phyloP scores from a whole-genome alignment of 208 protist genomes.

The Trichomonas vaginalis region DNA sequence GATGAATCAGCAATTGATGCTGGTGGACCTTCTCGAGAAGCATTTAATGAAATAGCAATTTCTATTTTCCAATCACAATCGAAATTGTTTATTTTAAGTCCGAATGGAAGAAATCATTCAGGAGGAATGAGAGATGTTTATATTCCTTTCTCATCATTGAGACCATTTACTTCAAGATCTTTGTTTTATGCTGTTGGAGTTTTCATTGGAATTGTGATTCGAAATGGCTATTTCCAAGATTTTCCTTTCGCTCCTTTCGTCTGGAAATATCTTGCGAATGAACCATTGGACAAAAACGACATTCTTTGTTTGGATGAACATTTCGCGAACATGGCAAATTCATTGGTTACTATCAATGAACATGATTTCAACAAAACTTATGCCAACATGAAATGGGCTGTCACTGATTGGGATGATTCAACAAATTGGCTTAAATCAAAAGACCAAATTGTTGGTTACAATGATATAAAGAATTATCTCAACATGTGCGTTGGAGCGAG shows the following conservation, averaged over 20 bases:
- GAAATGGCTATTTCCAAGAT: background rate
- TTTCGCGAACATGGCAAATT: background rate
- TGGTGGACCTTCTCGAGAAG: background rate
- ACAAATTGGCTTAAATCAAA: background rate
- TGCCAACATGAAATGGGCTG: background rate
- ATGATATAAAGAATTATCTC: background rate
- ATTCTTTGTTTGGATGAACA: background rate
- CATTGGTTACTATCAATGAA: background rate
- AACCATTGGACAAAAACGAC: background rate
- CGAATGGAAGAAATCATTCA: background rate
- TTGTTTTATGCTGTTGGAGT: background rate
- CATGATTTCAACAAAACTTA: background rate
- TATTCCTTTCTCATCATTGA: background rate
- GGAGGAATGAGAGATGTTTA: background rate
- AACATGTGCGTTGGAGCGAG: background rate
- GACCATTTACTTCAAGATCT: background rate
- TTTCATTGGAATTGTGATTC: background rate
- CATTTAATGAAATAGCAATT: background rate
- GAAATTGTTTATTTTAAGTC: background rate
- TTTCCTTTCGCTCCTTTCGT: background rate
- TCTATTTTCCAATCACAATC: background rate
- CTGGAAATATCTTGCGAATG: background rate
- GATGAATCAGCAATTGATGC: background rate
- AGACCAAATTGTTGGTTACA: background rate
- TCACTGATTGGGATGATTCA: background rate